Conservation (phyloP, 2,329 filamentous ascomycete species). For the Arthrobotrys sphaeroides region DNA sequence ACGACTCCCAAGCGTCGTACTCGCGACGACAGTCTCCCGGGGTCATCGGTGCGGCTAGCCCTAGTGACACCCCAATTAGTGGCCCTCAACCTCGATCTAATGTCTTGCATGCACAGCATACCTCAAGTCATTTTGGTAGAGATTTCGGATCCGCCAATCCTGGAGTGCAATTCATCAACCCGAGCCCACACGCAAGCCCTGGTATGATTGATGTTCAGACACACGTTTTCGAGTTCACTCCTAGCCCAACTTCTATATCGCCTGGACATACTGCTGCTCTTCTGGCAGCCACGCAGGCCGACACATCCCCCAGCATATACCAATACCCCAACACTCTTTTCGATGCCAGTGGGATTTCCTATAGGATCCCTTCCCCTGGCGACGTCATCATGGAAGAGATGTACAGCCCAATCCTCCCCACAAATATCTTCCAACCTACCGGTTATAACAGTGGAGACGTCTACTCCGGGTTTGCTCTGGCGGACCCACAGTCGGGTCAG, state of each 20-base stretch:
- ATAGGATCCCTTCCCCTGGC: not conserved
- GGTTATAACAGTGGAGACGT: not conserved
- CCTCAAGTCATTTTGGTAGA: constrained; percentile 9
- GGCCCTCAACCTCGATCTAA: constrained; percentile 17
- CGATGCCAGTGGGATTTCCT: not conserved
- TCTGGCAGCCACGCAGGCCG: not conserved
- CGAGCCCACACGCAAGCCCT: constrained; percentile 3
- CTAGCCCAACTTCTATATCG: constrained; percentile 23
- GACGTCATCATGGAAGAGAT: not conserved
- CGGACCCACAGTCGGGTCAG: not conserved
- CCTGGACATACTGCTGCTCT: not conserved
- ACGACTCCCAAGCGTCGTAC: not conserved
- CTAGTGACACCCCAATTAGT: not conserved
- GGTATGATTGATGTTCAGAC: constrained; percentile 5
- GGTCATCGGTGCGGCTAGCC: constrained; percentile 10
- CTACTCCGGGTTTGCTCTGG: constrained; percentile 2
- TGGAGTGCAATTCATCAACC: not conserved
- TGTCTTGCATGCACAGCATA: constrained; percentile 7
- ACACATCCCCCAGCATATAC: not conserved
- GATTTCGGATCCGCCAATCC: not conserved
- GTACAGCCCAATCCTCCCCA: not conserved
- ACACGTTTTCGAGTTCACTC: constrained; percentile 20
- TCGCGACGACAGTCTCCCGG: constrained; percentile 23
- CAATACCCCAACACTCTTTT: not conserved
- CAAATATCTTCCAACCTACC: not conserved